Evolutionary conservation across 192 early-diverging fungal genomes (phyloP).

Genomic region (Backusella psychrophila): DNA sequence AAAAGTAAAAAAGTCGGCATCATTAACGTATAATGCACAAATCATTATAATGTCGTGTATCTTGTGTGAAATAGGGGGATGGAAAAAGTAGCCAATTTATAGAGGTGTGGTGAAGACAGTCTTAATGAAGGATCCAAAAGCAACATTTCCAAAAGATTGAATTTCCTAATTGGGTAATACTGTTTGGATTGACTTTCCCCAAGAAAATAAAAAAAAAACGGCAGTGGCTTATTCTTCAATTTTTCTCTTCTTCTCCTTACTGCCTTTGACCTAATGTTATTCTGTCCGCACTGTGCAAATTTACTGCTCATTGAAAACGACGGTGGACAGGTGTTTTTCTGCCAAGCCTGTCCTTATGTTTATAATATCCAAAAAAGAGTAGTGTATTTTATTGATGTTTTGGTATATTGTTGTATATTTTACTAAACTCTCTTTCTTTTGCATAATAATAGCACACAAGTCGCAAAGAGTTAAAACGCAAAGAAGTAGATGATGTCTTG

Average conservation of each 20-base stretch:
- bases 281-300: constrained; percentile 89
- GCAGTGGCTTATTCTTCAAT: neutral
- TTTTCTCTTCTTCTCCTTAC: neutral
- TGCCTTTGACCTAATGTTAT: constrained; percentile 59
- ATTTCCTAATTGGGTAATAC: no score
- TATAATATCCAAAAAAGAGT: constrained; percentile 63
- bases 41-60: no score
- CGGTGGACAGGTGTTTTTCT: constrained; percentile 65
- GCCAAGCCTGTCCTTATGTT: constrained; percentile 89
- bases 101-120: no score
- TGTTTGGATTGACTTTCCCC: no score
- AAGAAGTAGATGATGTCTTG: constrained; percentile 91
- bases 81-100: no score
- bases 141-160: no score
- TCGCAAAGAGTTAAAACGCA: constrained; percentile 69
- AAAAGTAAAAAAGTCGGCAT: no score
- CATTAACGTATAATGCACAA: no score
- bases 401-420: neutral
- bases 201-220: neutral
- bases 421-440: neutral
- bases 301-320: constrained; percentile 72
- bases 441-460: constrained; percentile 45
- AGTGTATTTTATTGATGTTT: constrained; percentile 8
- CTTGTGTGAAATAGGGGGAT: no score
- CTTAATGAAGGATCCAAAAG: no score